Base-by-base conservation (phyloP, 1,139 yeast genomes). In the Debaryomyces nepalensis region DNA sequence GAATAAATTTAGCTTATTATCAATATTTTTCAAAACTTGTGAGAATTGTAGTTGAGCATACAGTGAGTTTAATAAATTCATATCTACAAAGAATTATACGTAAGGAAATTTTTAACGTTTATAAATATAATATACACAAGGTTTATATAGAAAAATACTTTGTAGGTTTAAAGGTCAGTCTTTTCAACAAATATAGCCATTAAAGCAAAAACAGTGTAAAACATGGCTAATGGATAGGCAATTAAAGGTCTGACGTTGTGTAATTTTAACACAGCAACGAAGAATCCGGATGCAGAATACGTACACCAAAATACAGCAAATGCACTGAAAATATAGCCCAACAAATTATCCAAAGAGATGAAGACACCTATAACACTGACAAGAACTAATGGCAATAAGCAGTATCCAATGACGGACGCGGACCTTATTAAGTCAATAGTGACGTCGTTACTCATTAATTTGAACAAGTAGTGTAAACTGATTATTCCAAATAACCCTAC, bases 331-430 rank as follows among this genome's bases (percentile, higher is more conserved):
- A 77, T 49, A 61, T 90, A 91, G 1, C 99, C 99, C 26, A 83
- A 29, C 4, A 79, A 57, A 57, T 88, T 88, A 60, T 90, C 91
- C 58, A 90, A 73, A 5, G 82, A 75, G 10, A 79, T 53, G 40
- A 86, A 75, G 5, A 91, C 86, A 2, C 95, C 95, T 24, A 85
- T 53, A 1, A 84, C 85, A 54, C 96, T 81, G 30, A 89, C 74
- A 41, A 86, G 76, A 21, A 93, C 97, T 48, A 95, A 72, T 1
- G 99, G 99, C 45, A 93, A 71, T 56, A 95, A 73, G 59, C 98
- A 91, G 67, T 93, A 93, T 2, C 99, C 99, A 44, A 93, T 75
- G 9, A 93, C 96, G 5, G 96, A 87, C 7, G 97, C 96, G 0
- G 95, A 85, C 49, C 91, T 75, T 27, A 80, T 68, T 54, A 88